Base-by-base conservation (phyloP, 208 protist genomes). In the Leishmania major region DNA sequence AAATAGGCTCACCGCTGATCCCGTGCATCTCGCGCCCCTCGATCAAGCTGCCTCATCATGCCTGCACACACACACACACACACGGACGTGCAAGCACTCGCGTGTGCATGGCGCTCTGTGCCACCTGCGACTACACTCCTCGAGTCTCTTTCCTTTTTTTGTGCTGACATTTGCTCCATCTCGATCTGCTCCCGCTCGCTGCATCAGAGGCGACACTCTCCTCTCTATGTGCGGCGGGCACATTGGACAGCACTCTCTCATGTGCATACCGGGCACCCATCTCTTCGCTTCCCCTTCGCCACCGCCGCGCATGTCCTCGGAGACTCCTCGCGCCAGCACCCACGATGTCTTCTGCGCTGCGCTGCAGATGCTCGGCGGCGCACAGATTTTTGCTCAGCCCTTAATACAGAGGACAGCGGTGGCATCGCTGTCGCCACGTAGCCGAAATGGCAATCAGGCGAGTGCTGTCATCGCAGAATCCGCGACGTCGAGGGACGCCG, bases 301-400 rank as follows among this genome's bases (percentile, higher is more conserved):
- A n/a, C 22, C n/a, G 43, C 28, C 43, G 43, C 25, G 43, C 22
- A 77, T 64, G 47, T n/a, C 73, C 40, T 59, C 57, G 3, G 43
- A 53, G 45, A 62, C 73, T 47, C 51, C 73, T 62, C 70, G 37
- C 40, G 75, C 57, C 51, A 84, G 81, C 76, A 80, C 80, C 7
- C 80, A 84, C 43, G 55, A 31, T 45, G 13, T 37, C 1, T 84
- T 84, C 55, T 84, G 81, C 62, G 69, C 47, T 37, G 45, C 78
- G 55, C 45, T 84, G 51, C 75, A 70, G 51, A 45, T 31, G 0
- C 67, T 84, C 2, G 55, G n/a, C 35, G 55, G 43, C 1, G 57
- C 55, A 17, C 19, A 47, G 3, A 62, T 77, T 28, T 59, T 59
- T 31, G 10, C 73, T 43, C 35, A 57, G 47, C 22, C 22, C 35